phyloP scores from a whole-genome alignment of 2,329 filamentous ascomycete species.

The Bipolaris sorokiniana region DNA sequence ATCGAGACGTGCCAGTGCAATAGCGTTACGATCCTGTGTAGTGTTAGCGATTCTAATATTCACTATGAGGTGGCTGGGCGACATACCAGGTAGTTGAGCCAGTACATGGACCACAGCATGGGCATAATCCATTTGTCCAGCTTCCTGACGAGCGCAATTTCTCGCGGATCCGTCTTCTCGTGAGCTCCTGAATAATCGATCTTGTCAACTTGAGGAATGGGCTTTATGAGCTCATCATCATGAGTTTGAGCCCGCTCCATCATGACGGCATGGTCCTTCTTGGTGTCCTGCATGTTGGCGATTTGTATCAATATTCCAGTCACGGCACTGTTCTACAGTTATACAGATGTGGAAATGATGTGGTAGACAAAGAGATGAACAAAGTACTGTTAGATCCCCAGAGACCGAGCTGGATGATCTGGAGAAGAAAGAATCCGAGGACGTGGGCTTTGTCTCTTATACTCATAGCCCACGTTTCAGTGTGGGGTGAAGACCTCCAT shows the following conservation, averaged over 20 bases:
- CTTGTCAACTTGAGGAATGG: constrained; percentile 32
- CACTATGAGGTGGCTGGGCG: constrained; percentile 15
- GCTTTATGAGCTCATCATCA: constrained; percentile 31
- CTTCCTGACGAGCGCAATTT: constrained; percentile 44
- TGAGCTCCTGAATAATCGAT: constrained; percentile 45
- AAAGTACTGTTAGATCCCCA: constrained; percentile 24
- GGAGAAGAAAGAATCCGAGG: constrained; percentile 32
- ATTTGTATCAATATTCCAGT: not conserved
- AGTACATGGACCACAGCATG: constrained; percentile 35
- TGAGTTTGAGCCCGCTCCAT: constrained; percentile 35
- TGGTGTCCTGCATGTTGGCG: constrained; percentile 26
- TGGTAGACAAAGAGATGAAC: constrained; percentile 5
- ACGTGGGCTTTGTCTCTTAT: constrained; percentile 28
- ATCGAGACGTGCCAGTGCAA: constrained; percentile 67
- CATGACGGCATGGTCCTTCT: constrained; percentile 37
- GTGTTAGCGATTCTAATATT: constrained; percentile 32
- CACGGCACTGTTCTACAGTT: not conserved
- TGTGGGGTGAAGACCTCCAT: not conserved
- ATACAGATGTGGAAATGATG: not conserved
- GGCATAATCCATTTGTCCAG: constrained; percentile 40
- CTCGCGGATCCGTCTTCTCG: constrained; percentile 44
- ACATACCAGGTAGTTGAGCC: constrained; percentile 19
- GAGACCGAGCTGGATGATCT: constrained; percentile 32
- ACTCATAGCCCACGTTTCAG: constrained; percentile 8
- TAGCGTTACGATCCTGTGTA: constrained; percentile 63